Percentiles rank a stretch among this genome's conserved stretches.
Evolutionary conservation across 257 asterid species (phyloP).

Genomic region (Henckelia pumila): DNA sequence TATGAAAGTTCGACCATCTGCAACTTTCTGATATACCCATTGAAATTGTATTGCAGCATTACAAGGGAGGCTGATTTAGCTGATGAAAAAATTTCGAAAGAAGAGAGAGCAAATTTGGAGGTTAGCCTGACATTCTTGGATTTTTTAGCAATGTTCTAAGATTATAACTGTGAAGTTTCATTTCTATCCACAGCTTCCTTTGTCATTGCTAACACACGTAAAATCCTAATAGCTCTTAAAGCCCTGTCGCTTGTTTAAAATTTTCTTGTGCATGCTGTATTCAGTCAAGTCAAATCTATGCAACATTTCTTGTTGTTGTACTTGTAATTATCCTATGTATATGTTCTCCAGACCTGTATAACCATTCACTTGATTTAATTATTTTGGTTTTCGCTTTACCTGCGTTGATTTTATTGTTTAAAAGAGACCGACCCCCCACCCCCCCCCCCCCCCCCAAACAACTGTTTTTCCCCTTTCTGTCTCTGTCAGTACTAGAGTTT

Average conservation of each 20-base stretch:
- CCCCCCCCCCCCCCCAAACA: no score
- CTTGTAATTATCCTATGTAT: not conserved
- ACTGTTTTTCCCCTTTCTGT: conserved; percentile 15
- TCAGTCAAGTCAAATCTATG: conserved; percentile 12
- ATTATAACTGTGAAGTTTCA: conserved; percentile 7
- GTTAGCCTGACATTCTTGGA: conserved; percentile 37
- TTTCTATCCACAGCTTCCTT: conserved; percentile 21
- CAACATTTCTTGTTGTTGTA: conserved; percentile 10
- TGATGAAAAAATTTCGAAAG: conserved; percentile 45
- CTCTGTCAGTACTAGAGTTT: conserved; percentile 4
- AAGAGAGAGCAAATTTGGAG: conserved; percentile 69
- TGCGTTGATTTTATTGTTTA: conserved; percentile 7
- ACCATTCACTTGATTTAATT: not conserved
- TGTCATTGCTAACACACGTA: conserved; percentile 7
- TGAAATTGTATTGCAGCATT: conserved; percentile 55
- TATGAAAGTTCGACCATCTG: conserved; percentile 11
- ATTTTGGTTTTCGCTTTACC: conserved; percentile 20
- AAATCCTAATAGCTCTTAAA: conserved; percentile 3
- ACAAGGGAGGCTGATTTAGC: conserved; percentile 48
- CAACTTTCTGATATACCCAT: conserved; percentile 18
- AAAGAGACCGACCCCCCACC: no score
- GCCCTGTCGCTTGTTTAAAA: conserved; percentile 9
- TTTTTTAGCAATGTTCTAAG: conserved; percentile 3
- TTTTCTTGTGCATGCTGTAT: conserved; percentile 1
- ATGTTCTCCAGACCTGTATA: not conserved